These are phyloP conservation scores for Podosphaera aphanis DNA, from an alignment of 2,329 filamentous ascomycete genomes.

Conservation along the genomic window DNA sequence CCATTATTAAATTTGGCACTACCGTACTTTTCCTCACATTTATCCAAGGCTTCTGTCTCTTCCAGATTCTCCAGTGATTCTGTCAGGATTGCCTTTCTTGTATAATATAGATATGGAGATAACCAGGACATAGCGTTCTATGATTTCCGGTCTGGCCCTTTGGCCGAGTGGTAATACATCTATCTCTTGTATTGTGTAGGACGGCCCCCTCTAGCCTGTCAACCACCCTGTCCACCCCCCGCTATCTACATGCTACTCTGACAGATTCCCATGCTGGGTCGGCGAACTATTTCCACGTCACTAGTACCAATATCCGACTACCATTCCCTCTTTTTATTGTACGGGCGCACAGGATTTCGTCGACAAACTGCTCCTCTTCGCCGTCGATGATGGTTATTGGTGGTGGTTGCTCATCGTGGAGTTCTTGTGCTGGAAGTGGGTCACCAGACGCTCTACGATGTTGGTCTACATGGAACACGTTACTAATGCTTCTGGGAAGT, in stretches of 20 bases:
- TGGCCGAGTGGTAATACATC: too few relatives aligned
- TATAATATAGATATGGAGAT: too few relatives aligned
- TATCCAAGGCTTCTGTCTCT: too few relatives aligned
- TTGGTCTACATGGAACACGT: not conserved
- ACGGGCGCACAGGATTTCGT: not conserved
- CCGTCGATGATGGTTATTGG: not conserved
- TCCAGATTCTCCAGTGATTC: too few relatives aligned
- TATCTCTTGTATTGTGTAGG: too few relatives aligned
- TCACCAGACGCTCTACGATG: not conserved
- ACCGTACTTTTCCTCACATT: not conserved
- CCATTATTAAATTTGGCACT: not conserved
- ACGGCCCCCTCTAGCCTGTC: too few relatives aligned
- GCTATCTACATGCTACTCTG: too few relatives aligned
- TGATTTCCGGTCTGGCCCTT: too few relatives aligned
- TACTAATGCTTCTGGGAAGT: not conserved
- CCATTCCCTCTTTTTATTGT: not conserved
- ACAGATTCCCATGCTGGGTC: not conserved
- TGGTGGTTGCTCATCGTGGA: not conserved
- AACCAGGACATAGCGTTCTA: too few relatives aligned
- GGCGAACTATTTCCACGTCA: not conserved
- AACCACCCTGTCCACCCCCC: too few relatives aligned
- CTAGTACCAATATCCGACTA: not conserved
- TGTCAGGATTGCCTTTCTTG: too few relatives aligned
- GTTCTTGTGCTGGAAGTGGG: not conserved
- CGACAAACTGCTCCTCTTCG: not conserved